Percentiles rank a stretch among this genome's conserved stretches.
Evolutionary conservation across 345 rosid species (phyloP).

Genomic region (Iberis pinnata): DNA sequence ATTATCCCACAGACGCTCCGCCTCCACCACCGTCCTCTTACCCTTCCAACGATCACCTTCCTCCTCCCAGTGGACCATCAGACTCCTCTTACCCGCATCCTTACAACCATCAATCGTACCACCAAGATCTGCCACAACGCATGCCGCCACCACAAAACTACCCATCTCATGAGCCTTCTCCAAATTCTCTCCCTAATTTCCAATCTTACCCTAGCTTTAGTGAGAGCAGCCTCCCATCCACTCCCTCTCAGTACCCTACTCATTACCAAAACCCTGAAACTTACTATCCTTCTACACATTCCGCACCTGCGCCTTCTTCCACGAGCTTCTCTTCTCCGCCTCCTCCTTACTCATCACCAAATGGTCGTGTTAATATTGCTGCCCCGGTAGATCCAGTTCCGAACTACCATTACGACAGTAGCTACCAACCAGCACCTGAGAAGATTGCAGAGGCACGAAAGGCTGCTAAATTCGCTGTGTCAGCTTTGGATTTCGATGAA

Average conservation of each 20-base stretch:
- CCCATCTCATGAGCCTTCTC: constrained; percentile 48
- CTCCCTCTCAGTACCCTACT: constrained; percentile 49
- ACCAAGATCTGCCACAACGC: constrained; percentile 55
- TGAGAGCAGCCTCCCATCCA: constrained; percentile 73
- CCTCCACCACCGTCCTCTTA: constrained; percentile 50
- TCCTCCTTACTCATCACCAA: constrained; percentile 42
- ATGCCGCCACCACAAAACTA: constrained; percentile 46
- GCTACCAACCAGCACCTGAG: constrained; percentile 82
- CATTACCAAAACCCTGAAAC: constrained; percentile 66
- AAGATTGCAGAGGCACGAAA: constrained; percentile 89
- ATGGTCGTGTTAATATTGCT: constrained; percentile 34
- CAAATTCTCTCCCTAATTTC: constrained; percentile 64
- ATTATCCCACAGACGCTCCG: constrained; percentile 36
- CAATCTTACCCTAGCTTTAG: constrained; percentile 86
- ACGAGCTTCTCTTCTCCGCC: constrained; percentile 37
- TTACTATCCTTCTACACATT: constrained; percentile 42
- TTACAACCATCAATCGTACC: constrained; percentile 46
- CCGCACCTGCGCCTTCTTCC: constrained; percentile 49
- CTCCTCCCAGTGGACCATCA: constrained; percentile 33
- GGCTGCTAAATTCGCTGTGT: constrained; percentile 96
- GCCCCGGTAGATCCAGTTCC: constrained; percentile 37
- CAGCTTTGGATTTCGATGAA: constrained; percentile 94
- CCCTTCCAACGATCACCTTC: constrained; percentile 47
- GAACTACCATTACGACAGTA: constrained; percentile 62
- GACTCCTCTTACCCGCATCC: constrained; percentile 49